Percentiles rank a stretch among this genome's conserved stretches.
Conservation (phyloP, 768 basidiomycete genomes). For the Mycena olivaceomarginata region DNA sequence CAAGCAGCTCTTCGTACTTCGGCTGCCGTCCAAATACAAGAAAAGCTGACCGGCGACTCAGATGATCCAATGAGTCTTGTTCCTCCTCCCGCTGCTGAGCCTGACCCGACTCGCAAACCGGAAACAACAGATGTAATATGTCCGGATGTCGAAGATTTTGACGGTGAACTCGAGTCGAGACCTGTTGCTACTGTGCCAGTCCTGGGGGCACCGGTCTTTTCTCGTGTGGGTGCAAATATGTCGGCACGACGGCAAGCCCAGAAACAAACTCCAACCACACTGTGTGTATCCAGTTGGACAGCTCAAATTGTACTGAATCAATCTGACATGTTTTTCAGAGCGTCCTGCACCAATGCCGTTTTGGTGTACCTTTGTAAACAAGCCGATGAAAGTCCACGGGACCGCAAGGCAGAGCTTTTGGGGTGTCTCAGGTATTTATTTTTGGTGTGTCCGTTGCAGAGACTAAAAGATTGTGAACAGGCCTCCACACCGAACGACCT, state of each 20-base stretch:
- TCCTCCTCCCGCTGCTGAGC: too few species aligned
- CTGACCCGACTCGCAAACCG: too few species aligned
- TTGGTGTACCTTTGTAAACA: not conserved
- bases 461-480: not conserved
- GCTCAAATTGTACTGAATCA: too few species aligned
- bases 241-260: not conserved
- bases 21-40: slow-evolving; percentile 24
- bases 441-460: too few species aligned
- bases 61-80: slow-evolving; percentile 15
- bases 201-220: not conserved
- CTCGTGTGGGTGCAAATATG: slow-evolving; percentile 1
- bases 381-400: not conserved
- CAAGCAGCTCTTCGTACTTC: not conserved
- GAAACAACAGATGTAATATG: too few species aligned
- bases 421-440: not conserved
- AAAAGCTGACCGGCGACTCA: not conserved
- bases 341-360: not conserved
- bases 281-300: not conserved
- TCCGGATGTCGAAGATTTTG: not conserved
- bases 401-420: not conserved
- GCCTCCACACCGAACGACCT: not conserved
- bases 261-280: not conserved
- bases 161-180: not conserved
- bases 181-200: not conserved
- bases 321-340: too few species aligned